Evolutionary conservation across 352 stramenopile genomes (phyloP).

Genomic region (Phytophthora sojae): DNA sequence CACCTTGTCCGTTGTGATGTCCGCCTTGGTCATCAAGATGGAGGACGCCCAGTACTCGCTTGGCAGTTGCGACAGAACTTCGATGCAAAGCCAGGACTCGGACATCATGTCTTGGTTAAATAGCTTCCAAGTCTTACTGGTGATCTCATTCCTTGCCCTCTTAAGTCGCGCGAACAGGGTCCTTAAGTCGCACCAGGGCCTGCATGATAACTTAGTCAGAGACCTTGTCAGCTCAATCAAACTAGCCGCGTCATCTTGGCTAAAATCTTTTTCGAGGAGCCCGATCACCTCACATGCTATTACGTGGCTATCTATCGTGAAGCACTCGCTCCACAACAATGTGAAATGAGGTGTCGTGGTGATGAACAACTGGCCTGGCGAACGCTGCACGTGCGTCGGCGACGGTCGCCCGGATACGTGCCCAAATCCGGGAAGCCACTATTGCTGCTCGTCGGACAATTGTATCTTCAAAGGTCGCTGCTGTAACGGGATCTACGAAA

Average conservation of each 20-base stretch:
- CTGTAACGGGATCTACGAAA: not conserved
- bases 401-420: no score
- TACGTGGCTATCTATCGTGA: no score
- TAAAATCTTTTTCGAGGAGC: constrained; percentile 15
- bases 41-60: constrained; percentile 27
- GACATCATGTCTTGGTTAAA: not conserved
- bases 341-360: no score
- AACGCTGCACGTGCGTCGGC: no score
- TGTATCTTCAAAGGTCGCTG: not conserved
- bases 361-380: no score
- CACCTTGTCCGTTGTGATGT: constrained; percentile 16
- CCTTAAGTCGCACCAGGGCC: not conserved
- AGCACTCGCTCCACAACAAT: no score
- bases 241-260: not conserved
- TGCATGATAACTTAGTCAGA: not conserved
- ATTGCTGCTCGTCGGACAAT: not conserved
- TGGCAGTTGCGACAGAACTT: constrained; percentile 6
- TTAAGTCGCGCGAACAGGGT: constrained; percentile 6
- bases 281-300: no score
- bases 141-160: constrained; percentile 21
- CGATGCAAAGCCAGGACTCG: constrained; percentile 19
- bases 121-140: constrained; percentile 10
- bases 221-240: constrained; percentile 8
- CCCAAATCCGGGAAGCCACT: no score
- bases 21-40: constrained; percentile 15